Percentiles rank a stretch among this genome's conserved stretches.
Conservation (phyloP, 2,329 filamentous ascomycete species). For the Neopestalotiopsis sp. region DNA sequence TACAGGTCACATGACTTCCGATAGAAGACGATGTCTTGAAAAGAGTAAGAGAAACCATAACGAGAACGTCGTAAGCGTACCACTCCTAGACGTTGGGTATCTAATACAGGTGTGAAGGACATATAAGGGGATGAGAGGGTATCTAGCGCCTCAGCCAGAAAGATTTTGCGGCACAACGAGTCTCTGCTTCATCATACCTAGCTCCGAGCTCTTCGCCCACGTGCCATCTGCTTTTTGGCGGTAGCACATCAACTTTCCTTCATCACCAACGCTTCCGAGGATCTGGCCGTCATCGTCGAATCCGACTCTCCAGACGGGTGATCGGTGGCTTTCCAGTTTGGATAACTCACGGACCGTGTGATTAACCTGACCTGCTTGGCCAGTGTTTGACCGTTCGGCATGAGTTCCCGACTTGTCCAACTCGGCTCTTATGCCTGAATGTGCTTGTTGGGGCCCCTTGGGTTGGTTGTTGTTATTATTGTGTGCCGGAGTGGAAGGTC, state of each 20-base stretch:
- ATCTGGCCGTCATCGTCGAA: slow-evolving; percentile 76
- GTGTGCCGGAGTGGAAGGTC: slow-evolving; percentile 12
- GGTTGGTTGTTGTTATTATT: slow-evolving; percentile 15
- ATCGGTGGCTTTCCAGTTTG: slow-evolving; percentile 69
- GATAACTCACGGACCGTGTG: slow-evolving; percentile 69
- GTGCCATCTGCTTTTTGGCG: slow-evolving; percentile 61
- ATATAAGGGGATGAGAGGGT: not conserved
- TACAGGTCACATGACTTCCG: not conserved
- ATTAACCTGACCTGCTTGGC: slow-evolving; percentile 67
- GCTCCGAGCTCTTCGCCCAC: slow-evolving; percentile 65
- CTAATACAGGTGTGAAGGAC: not conserved
- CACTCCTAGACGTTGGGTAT: not conserved
- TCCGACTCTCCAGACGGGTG: slow-evolving; percentile 76
- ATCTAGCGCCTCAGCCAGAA: not conserved
- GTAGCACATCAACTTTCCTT: slow-evolving; percentile 69
- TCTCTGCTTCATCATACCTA: slow-evolving; percentile 61
- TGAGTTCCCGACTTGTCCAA: slow-evolving; percentile 54
- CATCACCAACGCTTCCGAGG: slow-evolving; percentile 76
- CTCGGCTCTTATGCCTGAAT: slow-evolving; percentile 57
- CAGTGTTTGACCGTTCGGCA: slow-evolving; percentile 57
- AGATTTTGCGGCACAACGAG: slow-evolving; percentile 49
- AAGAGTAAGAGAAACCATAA: not conserved
- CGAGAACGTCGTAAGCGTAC: not conserved
- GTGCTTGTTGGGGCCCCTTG: slow-evolving; percentile 38
- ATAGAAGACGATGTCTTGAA: not conserved